Base-by-base conservation (phyloP, 1,139 yeast genomes). In the Candida mesenterica region DNA sequence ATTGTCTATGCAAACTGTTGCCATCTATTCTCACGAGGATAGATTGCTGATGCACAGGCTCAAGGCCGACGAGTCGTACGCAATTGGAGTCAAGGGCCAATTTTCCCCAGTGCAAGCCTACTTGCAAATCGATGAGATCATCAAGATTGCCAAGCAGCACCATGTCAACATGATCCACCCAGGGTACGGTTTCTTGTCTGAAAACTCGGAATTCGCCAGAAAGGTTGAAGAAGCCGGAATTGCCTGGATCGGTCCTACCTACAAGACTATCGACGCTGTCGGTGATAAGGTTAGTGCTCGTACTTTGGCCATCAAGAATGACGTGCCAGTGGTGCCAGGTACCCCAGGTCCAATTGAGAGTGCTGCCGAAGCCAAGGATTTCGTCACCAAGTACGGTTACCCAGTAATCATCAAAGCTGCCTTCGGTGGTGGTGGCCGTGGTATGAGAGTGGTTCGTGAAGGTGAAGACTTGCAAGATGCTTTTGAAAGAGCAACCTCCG, bases 381-480 rank as follows among this genome's bases (percentile, higher is more conserved):
- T 92, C 57, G 97, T 89, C 24, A 77, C 69, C 28, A 55, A 87
- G 62, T 75, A 90, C 61, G 98, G 99, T 17, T 90, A 61, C 66
- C 99, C 99, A 7, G 97, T 92, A 34, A 92, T 92, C 62, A 90
- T 92, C 65, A 92, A 92, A 68, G 98, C 99, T 30, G 98, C 98
- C 30, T 92, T 86, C 59, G 98, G 99, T 62, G 98, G 98, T 68
- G 98, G 98, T 74, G 98, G 99, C 57, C 82, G 98, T 68, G 98
- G 98, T 74, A 92, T 92, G 98, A 82, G 98, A 70, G 97, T 92
- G 36, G 98, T 94, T 33, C 77, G 95, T 58, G 97, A 92, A 62
- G 97, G 97, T 51, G 98, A 92, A 50, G 89, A 83, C 58, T 80
- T 92, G 44, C 82, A 62, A 35, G 97, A 92, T 61, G 97, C 97